These are phyloP conservation scores for Aeschynomene evenia DNA, from an alignment of 306 rosid species.

Conservation along the genomic window DNA sequence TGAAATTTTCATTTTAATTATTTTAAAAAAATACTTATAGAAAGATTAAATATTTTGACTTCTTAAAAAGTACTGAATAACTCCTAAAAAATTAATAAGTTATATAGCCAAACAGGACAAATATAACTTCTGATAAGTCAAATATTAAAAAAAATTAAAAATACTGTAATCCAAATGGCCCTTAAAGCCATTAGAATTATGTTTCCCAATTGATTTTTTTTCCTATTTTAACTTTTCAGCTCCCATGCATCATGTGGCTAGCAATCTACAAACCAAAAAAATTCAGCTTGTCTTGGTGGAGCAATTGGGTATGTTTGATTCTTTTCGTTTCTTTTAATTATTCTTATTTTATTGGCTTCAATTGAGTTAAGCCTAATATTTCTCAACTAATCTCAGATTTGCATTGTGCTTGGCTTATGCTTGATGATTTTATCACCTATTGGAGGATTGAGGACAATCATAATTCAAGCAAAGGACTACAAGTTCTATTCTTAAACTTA, in stretches of 20 bases:
- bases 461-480: constrained; percentile 45
- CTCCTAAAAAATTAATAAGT: too few species aligned
- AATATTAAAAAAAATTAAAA: too few species aligned
- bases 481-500: constrained; percentile 46
- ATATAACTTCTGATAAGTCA: too few species aligned
- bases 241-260: constrained; percentile 74
- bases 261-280: constrained; percentile 58
- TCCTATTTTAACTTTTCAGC: constrained; percentile 27
- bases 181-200: background rate
- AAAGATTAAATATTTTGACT: too few species aligned
- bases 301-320: constrained; percentile 53
- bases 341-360: background rate
- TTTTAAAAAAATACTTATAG: too few species aligned
- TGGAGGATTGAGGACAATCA: constrained; percentile 65
- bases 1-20: too few species aligned
- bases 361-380: background rate
- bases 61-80: too few species aligned
- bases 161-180: too few species aligned
- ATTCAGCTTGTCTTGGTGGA: constrained; percentile 54
- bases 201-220: background rate
- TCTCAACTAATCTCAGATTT: constrained; percentile 38
- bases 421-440: constrained; percentile 55
- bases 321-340: background rate
- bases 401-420: constrained; percentile 52
- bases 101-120: too few species aligned